These are phyloP conservation scores for Epichloe sibirici DNA, from an alignment of 2,329 filamentous ascomycete species.

Conservation along the genomic window DNA sequence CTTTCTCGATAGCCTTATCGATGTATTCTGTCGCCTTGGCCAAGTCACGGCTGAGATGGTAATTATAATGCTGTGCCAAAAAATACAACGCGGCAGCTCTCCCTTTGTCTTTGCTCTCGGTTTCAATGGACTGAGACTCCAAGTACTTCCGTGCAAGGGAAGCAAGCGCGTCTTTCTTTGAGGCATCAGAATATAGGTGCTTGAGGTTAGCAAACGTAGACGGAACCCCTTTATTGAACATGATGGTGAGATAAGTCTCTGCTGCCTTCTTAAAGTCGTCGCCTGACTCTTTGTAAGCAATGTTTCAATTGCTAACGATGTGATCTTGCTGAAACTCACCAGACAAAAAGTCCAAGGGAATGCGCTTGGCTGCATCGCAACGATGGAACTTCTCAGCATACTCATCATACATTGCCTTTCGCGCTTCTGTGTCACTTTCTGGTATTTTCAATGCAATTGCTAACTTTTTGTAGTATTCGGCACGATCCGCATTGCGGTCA, in stretches of 20 bases:
- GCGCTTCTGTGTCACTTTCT: slow-evolving; percentile 45
- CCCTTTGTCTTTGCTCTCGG: slow-evolving; percentile 42
- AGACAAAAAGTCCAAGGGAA: slow-evolving; percentile 80
- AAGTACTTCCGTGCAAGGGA: slow-evolving; percentile 70
- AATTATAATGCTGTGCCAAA: slow-evolving; percentile 94
- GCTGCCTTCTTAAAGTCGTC: slow-evolving; percentile 70
- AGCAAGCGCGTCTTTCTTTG: slow-evolving; percentile 67
- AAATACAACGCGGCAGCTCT: slow-evolving; percentile 79
- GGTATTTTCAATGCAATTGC: slow-evolving; percentile 54
- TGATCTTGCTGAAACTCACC: slow-evolving; percentile 31
- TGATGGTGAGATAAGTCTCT: slow-evolving; percentile 65
- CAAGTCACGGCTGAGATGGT: slow-evolving; percentile 74
- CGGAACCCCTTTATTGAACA: slow-evolving; percentile 85
- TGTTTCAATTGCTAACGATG: background rate
- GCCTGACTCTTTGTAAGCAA: slow-evolving; percentile 32
- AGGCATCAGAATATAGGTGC: slow-evolving; percentile 67
- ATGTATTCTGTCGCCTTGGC: slow-evolving; percentile 70
- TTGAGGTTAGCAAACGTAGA: slow-evolving; percentile 97
- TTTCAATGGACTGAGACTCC: slow-evolving; percentile 40
- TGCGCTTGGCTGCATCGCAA: slow-evolving; percentile 70
- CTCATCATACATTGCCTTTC: slow-evolving; percentile 60
- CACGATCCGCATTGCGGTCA: slow-evolving; percentile 78
- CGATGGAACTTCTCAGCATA: slow-evolving; percentile 73
- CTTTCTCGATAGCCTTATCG: slow-evolving; percentile 69
- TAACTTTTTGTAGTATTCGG: slow-evolving; percentile 72